A percentile compares a stretch with the other conserved stretches of the same genome.
phyloP scores from a whole-genome alignment of 495 filamentous ascomycete genomes.

The Choiromyces venosus region DNA sequence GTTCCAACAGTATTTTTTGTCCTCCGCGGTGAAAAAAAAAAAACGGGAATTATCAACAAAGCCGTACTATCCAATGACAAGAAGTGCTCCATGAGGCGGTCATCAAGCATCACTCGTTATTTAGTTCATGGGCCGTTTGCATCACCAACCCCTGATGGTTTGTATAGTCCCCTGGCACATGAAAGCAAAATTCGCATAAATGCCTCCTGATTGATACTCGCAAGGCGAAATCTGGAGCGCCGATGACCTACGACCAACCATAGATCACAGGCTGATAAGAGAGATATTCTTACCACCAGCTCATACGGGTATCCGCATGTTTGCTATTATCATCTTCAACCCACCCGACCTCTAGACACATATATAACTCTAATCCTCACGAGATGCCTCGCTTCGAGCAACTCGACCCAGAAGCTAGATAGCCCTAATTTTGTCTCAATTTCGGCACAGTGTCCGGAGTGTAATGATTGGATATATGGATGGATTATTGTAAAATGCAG shows the following conservation, averaged over 20 bases:
- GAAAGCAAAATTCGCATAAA: background rate
- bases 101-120: background rate
- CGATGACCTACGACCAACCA: background rate
- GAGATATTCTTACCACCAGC: background rate
- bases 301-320: background rate
- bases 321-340: background rate
- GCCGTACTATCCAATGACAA: background rate
- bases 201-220: background rate
- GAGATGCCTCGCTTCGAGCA: background rate
- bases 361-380: background rate
- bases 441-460: background rate
- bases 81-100: background rate
- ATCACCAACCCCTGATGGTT: background rate
- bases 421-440: background rate
- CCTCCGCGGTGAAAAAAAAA: background rate
- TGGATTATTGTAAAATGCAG: background rate
- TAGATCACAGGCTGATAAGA: background rate
- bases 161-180: background rate
- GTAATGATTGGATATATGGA: background rate
- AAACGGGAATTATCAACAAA: background rate
- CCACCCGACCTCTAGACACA: background rate
- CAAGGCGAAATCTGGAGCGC: background rate
- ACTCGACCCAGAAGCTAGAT: background rate
- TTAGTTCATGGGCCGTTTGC: background rate
- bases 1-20: background rate